A percentile compares a stretch with the other conserved stretches of the same genome.
phyloP scores from a whole-genome alignment of 805 yeast species.

The Tetrapisispora fleetii region DNA sequence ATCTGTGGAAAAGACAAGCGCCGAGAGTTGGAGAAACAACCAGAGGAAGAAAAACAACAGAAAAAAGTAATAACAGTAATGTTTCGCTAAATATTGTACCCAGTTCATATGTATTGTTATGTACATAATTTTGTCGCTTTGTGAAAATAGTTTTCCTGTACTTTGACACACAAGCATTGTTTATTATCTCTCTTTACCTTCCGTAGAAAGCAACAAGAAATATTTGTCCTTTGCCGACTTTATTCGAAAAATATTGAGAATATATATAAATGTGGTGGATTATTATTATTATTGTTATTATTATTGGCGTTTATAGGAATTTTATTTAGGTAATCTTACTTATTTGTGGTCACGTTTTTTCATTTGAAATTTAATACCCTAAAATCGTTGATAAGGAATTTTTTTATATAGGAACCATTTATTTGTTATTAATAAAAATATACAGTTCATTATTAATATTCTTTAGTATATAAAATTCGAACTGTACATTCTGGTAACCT shows the following conservation, averaged over 20 bases:
- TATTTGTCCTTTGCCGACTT: background rate
- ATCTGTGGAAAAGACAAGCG: background rate
- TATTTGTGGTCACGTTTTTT: too few species aligned
- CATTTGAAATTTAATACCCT: too few species aligned
- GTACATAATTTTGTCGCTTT: background rate
- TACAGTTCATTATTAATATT: background rate
- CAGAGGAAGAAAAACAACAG: background rate
- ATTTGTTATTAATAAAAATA: too few species aligned
- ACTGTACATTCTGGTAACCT: background rate
- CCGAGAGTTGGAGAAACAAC: background rate
- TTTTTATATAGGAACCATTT: too few species aligned
- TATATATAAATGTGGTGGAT: conserved; percentile 1
- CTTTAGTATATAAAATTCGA: too few species aligned
- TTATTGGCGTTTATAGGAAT: background rate
- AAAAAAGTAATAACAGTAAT: background rate
- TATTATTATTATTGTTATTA: background rate
- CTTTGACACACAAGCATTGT: too few species aligned
- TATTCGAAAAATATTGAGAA: background rate
- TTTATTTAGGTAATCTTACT: background rate
- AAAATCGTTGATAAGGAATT: too few species aligned
- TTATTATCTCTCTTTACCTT: too few species aligned
- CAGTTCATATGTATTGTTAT: background rate
- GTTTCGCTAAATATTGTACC: background rate
- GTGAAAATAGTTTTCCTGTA: background rate
- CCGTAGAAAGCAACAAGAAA: too few species aligned